Evolutionary conservation across 176 grass and related monocot genomes (phyloP), one percentile per base, ranked within the genome.

Genomic region (Cocos nucifera): DNA sequence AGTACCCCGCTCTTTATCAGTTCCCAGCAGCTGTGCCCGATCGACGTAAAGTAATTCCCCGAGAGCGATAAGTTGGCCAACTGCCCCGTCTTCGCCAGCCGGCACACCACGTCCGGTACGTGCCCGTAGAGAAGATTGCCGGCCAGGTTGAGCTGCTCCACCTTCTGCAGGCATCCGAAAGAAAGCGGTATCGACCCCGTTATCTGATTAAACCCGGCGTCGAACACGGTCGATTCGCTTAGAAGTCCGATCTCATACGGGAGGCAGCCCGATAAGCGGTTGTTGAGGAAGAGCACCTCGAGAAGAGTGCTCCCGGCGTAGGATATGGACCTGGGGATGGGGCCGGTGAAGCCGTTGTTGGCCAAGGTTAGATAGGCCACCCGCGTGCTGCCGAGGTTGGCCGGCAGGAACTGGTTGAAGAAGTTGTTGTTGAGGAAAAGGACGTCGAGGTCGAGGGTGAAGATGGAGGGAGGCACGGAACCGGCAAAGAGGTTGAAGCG

Each of bases 391-490:
- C 92, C 92, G 73, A 96, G 73, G 78, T 82, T 89, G 39, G 17
- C 54, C 2, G 92, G 92, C 8, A 96, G 53, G 4, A 1, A 0
- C 9, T 80, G 82, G 3, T 66, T 48, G 78, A 96, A 88, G 4
- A 20, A 32, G 75, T 96, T 96, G 76, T 96, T 96, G 80, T 96
- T 96, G 69, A 96, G 75, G 76, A 96, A 96, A 64, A 96, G 80
- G 56, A 83, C 92, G 62, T 87, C 59, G 54, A 80, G 71, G 1
- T 12, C 28, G 70, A 63, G 23, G 6, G 10, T 14, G 81, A 97
- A 97, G 22, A 97, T 55, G 0, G 15, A 16, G 3, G n/a, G 15
- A 0, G 84, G 93, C 19, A 97, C 60, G 22, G 15, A 15, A 39
- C 84, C 81, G 26, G 12, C 4, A 70, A 77, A 83, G 0, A 0